These are phyloP conservation scores for Oryza coarctata DNA, from an alignment of 176 grass and related monocot species.

Conservation along the genomic window DNA sequence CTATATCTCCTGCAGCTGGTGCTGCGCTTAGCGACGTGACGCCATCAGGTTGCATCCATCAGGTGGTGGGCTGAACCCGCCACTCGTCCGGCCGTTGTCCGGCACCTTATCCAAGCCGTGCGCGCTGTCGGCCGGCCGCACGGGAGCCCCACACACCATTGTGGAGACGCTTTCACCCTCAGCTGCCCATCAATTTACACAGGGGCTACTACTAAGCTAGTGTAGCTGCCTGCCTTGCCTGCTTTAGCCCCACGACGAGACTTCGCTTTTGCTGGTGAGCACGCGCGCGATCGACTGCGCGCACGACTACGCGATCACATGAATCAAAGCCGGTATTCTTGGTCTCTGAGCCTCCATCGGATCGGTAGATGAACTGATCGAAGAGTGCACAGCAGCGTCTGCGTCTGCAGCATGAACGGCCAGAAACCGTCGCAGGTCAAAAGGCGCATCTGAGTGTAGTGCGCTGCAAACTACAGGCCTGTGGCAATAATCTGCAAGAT, in stretches of 20 bases:
- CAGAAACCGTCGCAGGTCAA: not conserved
- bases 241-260: not conserved
- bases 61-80: not conserved
- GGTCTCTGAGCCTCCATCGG: not conserved
- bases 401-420: not conserved
- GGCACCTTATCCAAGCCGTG: slow-evolving; percentile 24
- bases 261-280: not conserved
- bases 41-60: not conserved
- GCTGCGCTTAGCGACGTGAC: slow-evolving; percentile 26
- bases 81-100: not conserved
- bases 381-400: no score
- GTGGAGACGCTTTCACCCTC: not conserved
- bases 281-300: no score
- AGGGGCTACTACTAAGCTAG: not conserved
- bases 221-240: not conserved
- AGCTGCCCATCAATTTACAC: not conserved
- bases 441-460: no score
- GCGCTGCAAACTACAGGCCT: not conserved
- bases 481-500: not conserved
- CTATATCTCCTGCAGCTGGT: not conserved
- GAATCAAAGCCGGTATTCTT: not conserved
- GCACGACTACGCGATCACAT: not conserved
- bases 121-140: slow-evolving; percentile 23
- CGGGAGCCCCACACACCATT: slow-evolving; percentile 18
- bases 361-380: not conserved